Evolutionary conservation across 2,329 filamentous ascomycete species (phyloP).

Genomic region (Diaporthe citrichinensis): DNA sequence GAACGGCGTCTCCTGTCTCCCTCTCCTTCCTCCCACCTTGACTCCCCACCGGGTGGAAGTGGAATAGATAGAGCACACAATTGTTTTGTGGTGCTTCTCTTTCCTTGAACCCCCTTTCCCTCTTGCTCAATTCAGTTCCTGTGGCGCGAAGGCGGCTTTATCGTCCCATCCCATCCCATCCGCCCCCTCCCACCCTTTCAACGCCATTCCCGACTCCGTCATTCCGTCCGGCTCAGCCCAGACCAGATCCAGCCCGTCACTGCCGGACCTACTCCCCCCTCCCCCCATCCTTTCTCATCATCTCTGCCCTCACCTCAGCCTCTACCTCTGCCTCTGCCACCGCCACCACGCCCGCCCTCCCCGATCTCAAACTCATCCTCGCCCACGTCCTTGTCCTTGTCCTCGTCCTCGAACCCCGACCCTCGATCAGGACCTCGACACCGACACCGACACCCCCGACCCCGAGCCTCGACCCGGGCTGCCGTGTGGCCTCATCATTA

Average conservation of each 20-base stretch:
- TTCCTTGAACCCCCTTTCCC: slow-evolving; percentile 50
- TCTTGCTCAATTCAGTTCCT: slow-evolving; percentile 64
- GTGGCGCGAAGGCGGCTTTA: slow-evolving; percentile 47
- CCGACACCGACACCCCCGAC: neutral
- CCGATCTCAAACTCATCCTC: slow-evolving; percentile 36
- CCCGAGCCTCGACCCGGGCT: slow-evolving; percentile 37
- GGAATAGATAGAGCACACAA: slow-evolving; percentile 40
- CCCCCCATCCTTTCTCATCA: slow-evolving; percentile 44
- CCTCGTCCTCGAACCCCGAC: neutral
- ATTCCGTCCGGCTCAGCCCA: slow-evolving; percentile 43
- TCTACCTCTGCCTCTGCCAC: slow-evolving; percentile 51
- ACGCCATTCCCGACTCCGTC: slow-evolving; percentile 36
- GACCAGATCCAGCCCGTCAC: slow-evolving; percentile 34
- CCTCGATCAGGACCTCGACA: slow-evolving; percentile 15
- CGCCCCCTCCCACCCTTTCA: slow-evolving; percentile 28
- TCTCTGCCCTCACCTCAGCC: slow-evolving; percentile 49
- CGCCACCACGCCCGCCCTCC: slow-evolving; percentile 41
- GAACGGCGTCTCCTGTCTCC: neutral
- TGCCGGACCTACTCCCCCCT: slow-evolving; percentile 46
- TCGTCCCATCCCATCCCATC: slow-evolving; percentile 29
- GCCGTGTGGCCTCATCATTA: slow-evolving; percentile 38
- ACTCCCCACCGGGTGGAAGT: slow-evolving; percentile 17
- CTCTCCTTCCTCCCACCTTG: slow-evolving; percentile 40
- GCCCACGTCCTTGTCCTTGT: neutral
- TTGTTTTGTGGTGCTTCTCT: slow-evolving; percentile 32